Base-by-base conservation (phyloP, 306 rosid genomes). In the Fagus crenata region DNA sequence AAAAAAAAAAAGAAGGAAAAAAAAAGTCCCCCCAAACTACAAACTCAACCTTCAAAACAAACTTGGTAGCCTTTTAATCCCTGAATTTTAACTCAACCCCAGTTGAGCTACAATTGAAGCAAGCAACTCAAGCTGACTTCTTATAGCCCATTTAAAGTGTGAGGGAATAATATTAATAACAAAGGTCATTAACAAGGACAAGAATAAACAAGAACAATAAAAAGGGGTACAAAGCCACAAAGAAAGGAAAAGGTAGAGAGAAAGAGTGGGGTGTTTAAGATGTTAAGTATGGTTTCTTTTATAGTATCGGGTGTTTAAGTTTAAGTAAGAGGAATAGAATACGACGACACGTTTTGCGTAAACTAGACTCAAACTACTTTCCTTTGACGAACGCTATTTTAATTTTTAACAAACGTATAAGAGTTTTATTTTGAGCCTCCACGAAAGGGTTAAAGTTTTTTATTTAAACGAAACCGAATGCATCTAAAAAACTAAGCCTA, bases 261-360 rank as follows among this genome's bases (percentile, higher is more conserved):
- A 6, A 59, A 58, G 70, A 17, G 79, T 49, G 77, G 46, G 72
- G 71, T 67, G 49, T 67, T 67, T 2, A 46, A 46, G 14, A 46
- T 46, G 51, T 2, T 46, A 70, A 85, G 91, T 81, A 86, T 78
- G 78, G 84, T 77, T 80, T 80, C 86, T 87, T 90, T 95, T 95
- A 95, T 95, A 95, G 97, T 86, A 94, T 89, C 76, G 89, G 86
- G 76, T 88, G 87, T 77, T 22, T 22, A 22, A 22, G 28, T 22
- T 22, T 22, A 22, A 22, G 28, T 69, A 53, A 60, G 74, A 51
- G 17, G 72, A 75, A 73, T 74, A 67, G 84, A 81, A 81, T 81
- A 78, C 71, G 91, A 89, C 88, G 87, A 92, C 91, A 86, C 81
- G 75, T 88, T 86, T 89, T 85, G 93, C 98, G 98, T 95, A 88